Base-by-base conservation (phyloP, 768 basidiomycete species). In the Termitomyces eurrhizus region DNA sequence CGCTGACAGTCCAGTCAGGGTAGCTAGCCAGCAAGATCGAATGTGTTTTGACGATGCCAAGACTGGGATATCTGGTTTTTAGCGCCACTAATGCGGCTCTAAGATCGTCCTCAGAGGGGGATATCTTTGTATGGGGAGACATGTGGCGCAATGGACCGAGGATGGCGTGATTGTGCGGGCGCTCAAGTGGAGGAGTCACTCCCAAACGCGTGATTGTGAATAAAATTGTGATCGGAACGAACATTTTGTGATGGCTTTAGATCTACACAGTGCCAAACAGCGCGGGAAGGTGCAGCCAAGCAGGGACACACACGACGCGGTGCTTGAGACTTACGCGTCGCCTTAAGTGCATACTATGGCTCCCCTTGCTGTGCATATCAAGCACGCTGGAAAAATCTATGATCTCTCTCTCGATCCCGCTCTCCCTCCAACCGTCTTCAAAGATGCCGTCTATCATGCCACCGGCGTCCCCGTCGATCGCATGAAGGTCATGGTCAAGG, bases 401-500 rank as follows among this genome's bases (percentile, higher is more conserved):
- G 79, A 86, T 64, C 71, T 97, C 44, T 72, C 80, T 51, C 85
- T 97, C 50, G 87, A 97, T 73, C 76, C 86, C 16, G 84, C 88
- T 77, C 78, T 83, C 6, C 83, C 90, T 2, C 84, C 88, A 2
- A 68, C 77, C 16, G 83, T 75, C 14, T 95, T 98, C 82, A 98
- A 97, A 72, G 85, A 93, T 62, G 79, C 85, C 5, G 79, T 98
- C 37, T 91, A 90, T 68, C 82, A 88, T 46, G 76, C 80, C 50
- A 98, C 95, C 0, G 94, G 93, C 8, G 89, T 98, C 3, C 94
- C 92, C 3, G 74, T 85, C 39, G 93, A 96, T 69, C 82, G 95
- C 52, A 95, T 97, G 93, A 99, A 98, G 76, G 89, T 98, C 64
- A 95, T 97, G 90, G 82, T 95, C 71, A 98, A 97, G 71, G 91